Base-by-base conservation (phyloP, 75 land plant species). In the Isoetes taiwanensis region DNA sequence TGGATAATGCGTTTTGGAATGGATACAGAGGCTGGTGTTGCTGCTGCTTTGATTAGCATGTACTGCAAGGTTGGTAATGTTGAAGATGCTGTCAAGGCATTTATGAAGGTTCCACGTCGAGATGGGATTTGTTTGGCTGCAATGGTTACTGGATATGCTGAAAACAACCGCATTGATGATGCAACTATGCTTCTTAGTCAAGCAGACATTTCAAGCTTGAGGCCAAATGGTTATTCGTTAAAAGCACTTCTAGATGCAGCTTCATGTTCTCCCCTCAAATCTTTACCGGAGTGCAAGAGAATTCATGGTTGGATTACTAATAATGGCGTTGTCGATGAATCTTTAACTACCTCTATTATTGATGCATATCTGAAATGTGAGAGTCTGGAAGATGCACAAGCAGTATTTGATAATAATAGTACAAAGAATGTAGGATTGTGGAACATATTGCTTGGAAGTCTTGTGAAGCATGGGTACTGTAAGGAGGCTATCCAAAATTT, bases 221-320 rank as follows among this genome's bases (percentile, higher is more conserved):
- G 43, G 25, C 72, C 80, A 0, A 65, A 84, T 56, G 52, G 39
- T 25, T 61, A 71, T 25, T 68, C 90, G 0, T 59, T 74, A 33
- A 72, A 63, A 0, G 72, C 78, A 56, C 56, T 71, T 14, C 42
- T 82, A 33, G 73, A 78, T 34, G 75, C n/a, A n/a, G n/a, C n/a
- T n/a, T n/a, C 75, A 38, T 71, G 75, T 61, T 52, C 91, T 12
- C 70, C 29, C 54, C 55, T 54, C 40, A 52, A 56, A 6, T 26
- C 43, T 39, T 46, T 81, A 52, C 1, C 26, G 3, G 58, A 39
- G 40, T 85, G 80, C 9, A 69, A 58, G 55, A n/a, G 46, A 11
- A 39, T 79, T 5, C 79, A 79, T 43, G 57, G 60, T 32, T 71
- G 68, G 41, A 41, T 69, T 2, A 30, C 61, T 21, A 50, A 69